These are phyloP conservation scores for Zygoascus meyerae DNA, from an alignment of 1,139 yeast species.

Conservation along the genomic window DNA sequence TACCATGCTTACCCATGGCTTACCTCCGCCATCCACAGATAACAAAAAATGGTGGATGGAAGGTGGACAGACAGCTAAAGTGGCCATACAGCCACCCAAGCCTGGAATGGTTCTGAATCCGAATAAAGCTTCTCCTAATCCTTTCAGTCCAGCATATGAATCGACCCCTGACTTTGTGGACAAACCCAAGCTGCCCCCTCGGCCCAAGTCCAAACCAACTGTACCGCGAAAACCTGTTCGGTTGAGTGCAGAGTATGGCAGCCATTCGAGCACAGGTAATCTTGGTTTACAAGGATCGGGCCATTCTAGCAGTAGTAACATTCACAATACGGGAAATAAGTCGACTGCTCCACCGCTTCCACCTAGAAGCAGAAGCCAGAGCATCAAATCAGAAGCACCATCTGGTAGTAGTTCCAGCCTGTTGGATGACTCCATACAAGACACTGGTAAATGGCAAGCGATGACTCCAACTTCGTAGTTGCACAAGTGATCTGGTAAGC, in stretches of 20 bases:
- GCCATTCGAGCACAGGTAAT: not conserved
- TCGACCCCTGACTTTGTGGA: conserved; percentile 25
- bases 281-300: not conserved
- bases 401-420: conserved; percentile 15
- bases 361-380: conserved; percentile 11
- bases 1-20: conserved; percentile 34
- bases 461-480: too few species aligned
- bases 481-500: too few species aligned
- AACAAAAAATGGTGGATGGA: conserved; percentile 86
- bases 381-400: not conserved
- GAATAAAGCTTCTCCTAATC: conserved; percentile 52
- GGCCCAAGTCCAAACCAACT: conserved; percentile 20
- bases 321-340: too few species aligned
- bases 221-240: conserved; percentile 24
- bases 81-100: conserved; percentile 40
- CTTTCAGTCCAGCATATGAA: conserved; percentile 41
- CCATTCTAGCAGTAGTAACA: too few species aligned
- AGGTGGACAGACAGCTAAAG: conserved; percentile 69
- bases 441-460: too few species aligned
- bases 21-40: conserved; percentile 91
- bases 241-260: conserved; percentile 4
- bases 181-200: conserved; percentile 23
- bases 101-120: conserved; percentile 58
- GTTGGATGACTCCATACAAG: conserved; percentile 14
- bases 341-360: conserved; percentile 12